These are phyloP conservation scores for Lentinula raphanica DNA, from an alignment of 768 basidiomycete genomes.

Conservation along the genomic window DNA sequence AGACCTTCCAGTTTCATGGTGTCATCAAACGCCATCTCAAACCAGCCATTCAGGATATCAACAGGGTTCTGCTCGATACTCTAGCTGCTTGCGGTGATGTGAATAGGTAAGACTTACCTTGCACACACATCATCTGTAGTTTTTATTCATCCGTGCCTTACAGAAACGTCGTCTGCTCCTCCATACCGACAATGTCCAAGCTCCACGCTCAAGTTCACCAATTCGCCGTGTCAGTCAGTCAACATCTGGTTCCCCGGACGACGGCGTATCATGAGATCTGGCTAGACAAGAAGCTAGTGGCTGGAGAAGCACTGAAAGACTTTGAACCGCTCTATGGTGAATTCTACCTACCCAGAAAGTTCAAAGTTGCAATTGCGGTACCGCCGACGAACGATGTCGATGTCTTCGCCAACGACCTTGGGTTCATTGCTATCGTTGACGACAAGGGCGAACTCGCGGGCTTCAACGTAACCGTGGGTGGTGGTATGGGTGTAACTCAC, in stretches of 20 bases:
- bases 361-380: constrained; percentile 95
- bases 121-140: constrained; percentile 7
- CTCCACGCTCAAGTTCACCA: constrained; percentile 79
- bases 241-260: constrained; percentile 83
- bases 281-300: constrained; percentile 95
- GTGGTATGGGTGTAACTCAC: constrained; percentile 99
- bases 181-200: constrained; percentile 85
- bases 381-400: constrained; percentile 97
- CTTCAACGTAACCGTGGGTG: constrained; percentile 92
- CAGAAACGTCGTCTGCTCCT: constrained; percentile 88
- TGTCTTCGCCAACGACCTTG: constrained; percentile 91
- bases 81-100: constrained; percentile 98
- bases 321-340: constrained; percentile 97
- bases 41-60: constrained; percentile 94
- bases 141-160: constrained; percentile 2
- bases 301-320: constrained; percentile 90
- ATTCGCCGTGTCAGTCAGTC: constrained; percentile 80
- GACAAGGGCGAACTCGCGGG: constrained; percentile 73
- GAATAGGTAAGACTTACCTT: constrained; percentile 62
- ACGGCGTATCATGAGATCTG: constrained; percentile 98
- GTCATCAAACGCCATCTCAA: constrained; percentile 97
- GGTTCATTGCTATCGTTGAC: constrained; percentile 91
- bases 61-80: constrained; percentile 85
- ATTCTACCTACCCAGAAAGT: constrained; percentile 96
- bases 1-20: constrained; percentile 99